Conservation (phyloP, 1,139 yeast species). For the Yamadazyma aaseri region DNA sequence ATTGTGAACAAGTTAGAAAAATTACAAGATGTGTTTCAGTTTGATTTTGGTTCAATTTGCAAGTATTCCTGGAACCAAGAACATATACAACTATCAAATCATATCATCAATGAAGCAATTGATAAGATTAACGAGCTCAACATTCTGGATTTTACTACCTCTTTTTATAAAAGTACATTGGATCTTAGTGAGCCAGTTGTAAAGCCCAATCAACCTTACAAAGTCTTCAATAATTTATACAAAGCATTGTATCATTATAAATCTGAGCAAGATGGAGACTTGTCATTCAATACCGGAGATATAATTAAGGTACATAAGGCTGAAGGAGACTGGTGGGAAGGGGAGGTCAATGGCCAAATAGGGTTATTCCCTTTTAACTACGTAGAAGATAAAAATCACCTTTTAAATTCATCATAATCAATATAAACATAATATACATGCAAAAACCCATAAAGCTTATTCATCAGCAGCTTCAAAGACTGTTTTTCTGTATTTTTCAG, state of each 20-base stretch:
- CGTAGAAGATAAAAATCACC: conserved; percentile 22
- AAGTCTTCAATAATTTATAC: neutral
- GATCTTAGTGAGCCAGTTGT: neutral
- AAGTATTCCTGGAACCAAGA: neutral
- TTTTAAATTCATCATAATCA: neutral
- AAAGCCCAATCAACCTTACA: neutral
- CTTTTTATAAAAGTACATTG: conserved; percentile 15
- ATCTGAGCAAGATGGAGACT: conserved; percentile 42
- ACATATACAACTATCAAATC: neutral
- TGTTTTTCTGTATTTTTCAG: conserved; percentile 22
- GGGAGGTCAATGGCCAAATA: conserved; percentile 43
- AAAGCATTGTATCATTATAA: conserved; percentile 32
- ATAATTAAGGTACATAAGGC: conserved; percentile 41
- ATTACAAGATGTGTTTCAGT: neutral
- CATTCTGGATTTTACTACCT: conserved; percentile 23
- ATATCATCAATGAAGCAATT: conserved; percentile 7
- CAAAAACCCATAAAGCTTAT: conserved; percentile 5
- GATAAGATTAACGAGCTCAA: conserved; percentile 19
- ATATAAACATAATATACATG: neutral
- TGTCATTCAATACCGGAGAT: conserved; percentile 51
- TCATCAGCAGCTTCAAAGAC: conserved; percentile 7
- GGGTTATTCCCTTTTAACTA: conserved; percentile 62
- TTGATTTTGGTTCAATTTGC: neutral
- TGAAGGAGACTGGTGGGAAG: conserved; percentile 61
- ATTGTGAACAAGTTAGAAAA: neutral